phyloP scores from a whole-genome alignment of 163 green algal genomes.

The Scenedesmus sp. region DNA sequence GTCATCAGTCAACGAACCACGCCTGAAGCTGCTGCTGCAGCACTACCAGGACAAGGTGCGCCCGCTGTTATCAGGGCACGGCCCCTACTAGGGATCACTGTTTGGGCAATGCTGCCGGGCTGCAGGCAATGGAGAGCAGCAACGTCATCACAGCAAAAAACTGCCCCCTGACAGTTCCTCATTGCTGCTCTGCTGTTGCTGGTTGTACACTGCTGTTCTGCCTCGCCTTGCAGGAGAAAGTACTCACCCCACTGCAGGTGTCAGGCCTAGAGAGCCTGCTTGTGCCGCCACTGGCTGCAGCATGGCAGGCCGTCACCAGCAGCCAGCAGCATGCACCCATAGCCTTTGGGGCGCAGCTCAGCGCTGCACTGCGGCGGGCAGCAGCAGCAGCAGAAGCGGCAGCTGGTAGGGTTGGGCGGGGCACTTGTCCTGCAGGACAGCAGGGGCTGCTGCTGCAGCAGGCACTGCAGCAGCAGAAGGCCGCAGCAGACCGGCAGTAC shows the following conservation, averaged over 20 bases:
- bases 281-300: conserved; percentile 14
- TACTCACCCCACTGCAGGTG: conserved; percentile 24
- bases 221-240: conserved; percentile 31
- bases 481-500: conserved; percentile 13
- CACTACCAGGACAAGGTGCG: conserved; percentile 39
- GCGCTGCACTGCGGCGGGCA: background rate
- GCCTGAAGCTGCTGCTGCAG: conserved; percentile 71
- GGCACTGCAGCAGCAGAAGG: background rate
- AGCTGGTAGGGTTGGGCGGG: background rate
- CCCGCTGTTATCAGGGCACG: background rate
- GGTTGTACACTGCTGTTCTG: background rate
- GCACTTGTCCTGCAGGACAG: background rate
- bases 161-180: background rate
- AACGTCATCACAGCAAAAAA: background rate
- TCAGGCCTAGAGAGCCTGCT: conserved; percentile 39
- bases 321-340: background rate
- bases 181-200: background rate
- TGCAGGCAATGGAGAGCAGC: background rate
- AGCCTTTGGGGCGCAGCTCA: conserved; percentile 31
- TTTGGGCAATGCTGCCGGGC: no score
- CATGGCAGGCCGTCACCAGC: background rate
- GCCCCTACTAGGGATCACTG: no score
- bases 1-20: conserved; percentile 76
- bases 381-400: background rate
- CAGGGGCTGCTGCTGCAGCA: conserved; percentile 17